Conservation (phyloP, 805 yeast species). For the Middelhovenomyces tepae region DNA sequence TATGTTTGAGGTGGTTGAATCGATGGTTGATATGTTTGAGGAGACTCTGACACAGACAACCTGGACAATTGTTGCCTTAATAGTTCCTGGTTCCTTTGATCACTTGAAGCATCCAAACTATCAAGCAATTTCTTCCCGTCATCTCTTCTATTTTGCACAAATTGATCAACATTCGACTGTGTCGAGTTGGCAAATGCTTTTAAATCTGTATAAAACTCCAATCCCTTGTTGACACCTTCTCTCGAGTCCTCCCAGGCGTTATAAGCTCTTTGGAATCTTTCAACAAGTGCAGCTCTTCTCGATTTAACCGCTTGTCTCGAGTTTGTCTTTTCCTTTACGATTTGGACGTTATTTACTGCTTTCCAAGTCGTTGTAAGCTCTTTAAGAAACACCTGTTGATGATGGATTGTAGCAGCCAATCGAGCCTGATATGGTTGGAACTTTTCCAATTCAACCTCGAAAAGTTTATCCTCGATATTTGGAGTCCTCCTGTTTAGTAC, state of each 20-base stretch:
- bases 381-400: slow-evolving; percentile 49
- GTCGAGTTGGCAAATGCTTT: slow-evolving; percentile 8
- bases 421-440: slow-evolving; percentile 62
- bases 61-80: slow-evolving; percentile 12
- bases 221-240: slow-evolving; percentile 54
- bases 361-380: slow-evolving; percentile 40
- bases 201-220: slow-evolving; percentile 51
- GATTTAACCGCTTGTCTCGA: slow-evolving; percentile 29
- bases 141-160: slow-evolving; percentile 14
- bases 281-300: slow-evolving; percentile 30
- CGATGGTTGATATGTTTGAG: slow-evolving; percentile 2
- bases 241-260: slow-evolving; percentile 49
- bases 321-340: slow-evolving; percentile 34
- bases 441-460: slow-evolving; percentile 66
- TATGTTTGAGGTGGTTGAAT: slow-evolving; percentile 8
- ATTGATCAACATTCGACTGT: slow-evolving; percentile 14
- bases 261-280: slow-evolving; percentile 40
- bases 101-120: background rate
- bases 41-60: slow-evolving; percentile 3
- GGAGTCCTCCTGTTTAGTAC: slow-evolving; percentile 54
- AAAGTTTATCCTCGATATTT: slow-evolving; percentile 47
- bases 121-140: slow-evolving; percentile 10
- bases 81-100: slow-evolving; percentile 7
- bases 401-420: slow-evolving; percentile 56
- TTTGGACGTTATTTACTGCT: slow-evolving; percentile 36